Percentiles rank a stretch among this genome's conserved stretches.
Evolutionary conservation across 805 yeast species (phyloP).

Genomic region (Pichia pseudocactophila): DNA sequence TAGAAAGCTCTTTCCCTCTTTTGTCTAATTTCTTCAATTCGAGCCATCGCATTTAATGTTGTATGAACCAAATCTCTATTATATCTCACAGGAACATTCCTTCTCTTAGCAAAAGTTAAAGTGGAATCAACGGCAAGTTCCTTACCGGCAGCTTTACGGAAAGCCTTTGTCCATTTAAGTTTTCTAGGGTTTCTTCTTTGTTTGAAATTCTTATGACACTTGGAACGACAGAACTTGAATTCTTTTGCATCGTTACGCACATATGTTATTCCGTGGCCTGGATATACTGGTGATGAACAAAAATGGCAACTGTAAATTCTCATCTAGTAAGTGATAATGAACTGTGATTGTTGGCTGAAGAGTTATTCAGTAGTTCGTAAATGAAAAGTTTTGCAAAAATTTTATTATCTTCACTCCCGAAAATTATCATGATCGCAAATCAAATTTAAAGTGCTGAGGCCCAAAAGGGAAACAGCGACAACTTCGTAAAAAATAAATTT

Average conservation of each 20-base stretch:
- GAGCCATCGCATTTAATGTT: slow-evolving; percentile 88
- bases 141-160: slow-evolving; percentile 98
- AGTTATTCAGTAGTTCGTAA: too few species aligned
- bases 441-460: too few species aligned
- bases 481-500: too few species aligned
- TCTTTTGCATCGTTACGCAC: slow-evolving; percentile 98
- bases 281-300: slow-evolving; percentile 94
- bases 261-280: slow-evolving; percentile 92
- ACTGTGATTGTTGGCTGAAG: too few species aligned
- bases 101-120: slow-evolving; percentile 90
- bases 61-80: slow-evolving; percentile 93
- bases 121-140: slow-evolving; percentile 97
- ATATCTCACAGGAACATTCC: slow-evolving; percentile 96
- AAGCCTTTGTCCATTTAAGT: slow-evolving; percentile 97
- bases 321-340: slow-evolving; percentile 37
- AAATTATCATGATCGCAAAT: too few species aligned
- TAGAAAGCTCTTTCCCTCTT: slow-evolving; percentile 97
- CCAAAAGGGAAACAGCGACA: too few species aligned
- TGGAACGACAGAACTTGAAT: slow-evolving; percentile 94
- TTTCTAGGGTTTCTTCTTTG: slow-evolving; percentile 98
- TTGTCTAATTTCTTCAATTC: slow-evolving; percentile 92
- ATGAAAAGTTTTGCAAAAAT: too few species aligned
- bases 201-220: slow-evolving; percentile 95
- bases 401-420: too few species aligned
- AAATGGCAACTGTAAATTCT: slow-evolving; percentile 90